A percentile compares a stretch with the other conserved stretches of the same genome.
Evolutionary conservation across 352 stramenopile species (phyloP).

Genomic region (Paralagenidium karlingii): DNA sequence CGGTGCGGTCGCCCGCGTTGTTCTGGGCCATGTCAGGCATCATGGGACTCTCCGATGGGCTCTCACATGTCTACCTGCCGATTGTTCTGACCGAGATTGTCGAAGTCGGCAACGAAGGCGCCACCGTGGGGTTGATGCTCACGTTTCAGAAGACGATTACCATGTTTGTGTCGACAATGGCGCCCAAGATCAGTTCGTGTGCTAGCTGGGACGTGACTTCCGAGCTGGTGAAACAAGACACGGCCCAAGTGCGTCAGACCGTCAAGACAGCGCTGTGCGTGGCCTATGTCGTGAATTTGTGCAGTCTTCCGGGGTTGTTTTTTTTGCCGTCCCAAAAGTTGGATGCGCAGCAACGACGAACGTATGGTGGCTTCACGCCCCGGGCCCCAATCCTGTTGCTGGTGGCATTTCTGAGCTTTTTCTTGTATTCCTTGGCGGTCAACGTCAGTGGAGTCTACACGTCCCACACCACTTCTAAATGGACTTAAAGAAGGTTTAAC

Average conservation of each 20-base stretch:
- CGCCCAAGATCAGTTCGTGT: constrained; percentile 24
- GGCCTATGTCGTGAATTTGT: too few species aligned
- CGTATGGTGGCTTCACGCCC: constrained; percentile 59
- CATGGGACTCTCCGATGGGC: constrained; percentile 34
- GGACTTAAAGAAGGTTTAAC: too few species aligned
- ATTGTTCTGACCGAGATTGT: constrained; percentile 55
- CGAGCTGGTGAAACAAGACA: too few species aligned
- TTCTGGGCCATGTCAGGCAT: constrained; percentile 38
- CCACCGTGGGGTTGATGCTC: constrained; percentile 37
- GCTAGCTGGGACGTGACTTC: too few species aligned
- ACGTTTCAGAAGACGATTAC: constrained; percentile 40
- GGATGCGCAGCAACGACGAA: constrained; percentile 46
- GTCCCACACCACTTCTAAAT: too few species aligned
- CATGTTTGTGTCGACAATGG: constrained; percentile 44
- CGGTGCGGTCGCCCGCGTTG: constrained; percentile 35
- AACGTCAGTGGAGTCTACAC: too few species aligned
- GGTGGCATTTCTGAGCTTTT: too few species aligned
- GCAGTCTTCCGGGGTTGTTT: too few species aligned
- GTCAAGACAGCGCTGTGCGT: too few species aligned
- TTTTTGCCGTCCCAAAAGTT: constrained; percentile 42
- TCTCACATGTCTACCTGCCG: constrained; percentile 32
- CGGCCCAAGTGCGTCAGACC: too few species aligned
- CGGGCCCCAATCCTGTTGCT: too few species aligned
- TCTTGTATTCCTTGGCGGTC: too few species aligned
- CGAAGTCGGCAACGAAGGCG: constrained; percentile 45